Base-by-base conservation (phyloP, 2,329 filamentous ascomycete genomes). In the Ceratocystis lukuohia region DNA sequence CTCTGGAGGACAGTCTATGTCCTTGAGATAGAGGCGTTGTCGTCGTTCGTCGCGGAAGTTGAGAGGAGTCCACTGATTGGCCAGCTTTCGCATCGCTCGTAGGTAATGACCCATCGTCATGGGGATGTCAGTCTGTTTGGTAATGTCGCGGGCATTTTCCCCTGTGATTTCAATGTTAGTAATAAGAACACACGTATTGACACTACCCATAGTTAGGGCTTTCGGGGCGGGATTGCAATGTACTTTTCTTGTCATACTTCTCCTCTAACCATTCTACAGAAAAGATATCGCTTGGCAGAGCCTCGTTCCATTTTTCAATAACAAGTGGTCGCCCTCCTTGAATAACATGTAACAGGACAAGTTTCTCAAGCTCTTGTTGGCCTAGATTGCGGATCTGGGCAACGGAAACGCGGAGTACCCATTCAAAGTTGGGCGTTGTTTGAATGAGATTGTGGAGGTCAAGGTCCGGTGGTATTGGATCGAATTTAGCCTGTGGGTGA, bases 21-120 rank as follows among this genome's bases (percentile, higher is more conserved):
- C 94, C 73, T 99, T 99, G 28, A 97, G 78, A 74, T 99, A 99
- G 1, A 97, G 84, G 12, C 94, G 85, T 73, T 99, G 94, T 25
- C 89, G 82, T 46, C 84, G 83, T 69, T 89, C 85, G 69, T 95
- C 88, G 68, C 86, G 86, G 73, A 88, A 96, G 69, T 89, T 93
- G 61, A 80, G 81, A 0, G 84, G 78, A 7, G 81, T 88, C 79
- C 90, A 96, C 73, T 96, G 91, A 63, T 93, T 87, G 0, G 92
- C 86, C 41, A 97, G 83, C 70, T 88, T 84, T 50, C 84, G 82
- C 88, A 97, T 88, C 63, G 91, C 92, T 69, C 89, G 88, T 44
- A 99, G 78, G 75, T 99, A 99, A 74, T 97, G 93, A 1, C 87
- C 88, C 69, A 89, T 89, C 0, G 91, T 93, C 79, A 97, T 88